Base-by-base conservation (phyloP, 106 monocot genomes). In the Acorus gramineus region DNA sequence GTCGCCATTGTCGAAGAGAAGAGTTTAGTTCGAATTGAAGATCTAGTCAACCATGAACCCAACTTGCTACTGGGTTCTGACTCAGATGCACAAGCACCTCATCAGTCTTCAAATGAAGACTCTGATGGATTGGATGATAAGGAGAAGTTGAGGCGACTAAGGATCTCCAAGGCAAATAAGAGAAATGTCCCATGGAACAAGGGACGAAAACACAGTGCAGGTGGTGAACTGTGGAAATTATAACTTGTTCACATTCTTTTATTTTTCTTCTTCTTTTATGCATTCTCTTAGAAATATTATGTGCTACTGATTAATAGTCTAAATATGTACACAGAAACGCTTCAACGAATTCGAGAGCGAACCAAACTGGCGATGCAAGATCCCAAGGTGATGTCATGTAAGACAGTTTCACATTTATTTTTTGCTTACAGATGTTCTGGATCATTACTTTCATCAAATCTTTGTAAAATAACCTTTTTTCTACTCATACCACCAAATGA, bases 381-480 rank as follows among this genome's bases (percentile, higher is more conserved):
- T 54, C 95, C 95, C 84, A 96, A 96, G 95, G 95, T 96, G 87
- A 96, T 76, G 90, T 84, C 94, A 95, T 95, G 86, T 90, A 85
- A 96, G 86, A 83, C 67, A 54, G 43, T 64, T 74, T 48, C 70
- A 69, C 55, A 51, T 65, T 75, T 49, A 51, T 72, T 42, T 10
- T 50, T 59, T 55, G 28, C 28, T 28, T 28, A 28, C 28, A 28
- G 28, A 28, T 28, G 28, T 28, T 28, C 28, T 0, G 28, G 28
- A 28, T 28, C 28, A 28, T 28, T 28, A 28, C 28, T 28, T 28
- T 28, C 28, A 28, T 28, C 28, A 28, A 28, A 28, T 28, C 28
- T 28, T 28, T 28, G 28, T 28, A 28, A 28, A 28, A 28, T 28
- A 28, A 28, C 28, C 28, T 28, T 0, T 1, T 28, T 28, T 28